Conservation (phyloP, 2,329 filamentous ascomycete species). For the Ophiostoma populinum region DNA sequence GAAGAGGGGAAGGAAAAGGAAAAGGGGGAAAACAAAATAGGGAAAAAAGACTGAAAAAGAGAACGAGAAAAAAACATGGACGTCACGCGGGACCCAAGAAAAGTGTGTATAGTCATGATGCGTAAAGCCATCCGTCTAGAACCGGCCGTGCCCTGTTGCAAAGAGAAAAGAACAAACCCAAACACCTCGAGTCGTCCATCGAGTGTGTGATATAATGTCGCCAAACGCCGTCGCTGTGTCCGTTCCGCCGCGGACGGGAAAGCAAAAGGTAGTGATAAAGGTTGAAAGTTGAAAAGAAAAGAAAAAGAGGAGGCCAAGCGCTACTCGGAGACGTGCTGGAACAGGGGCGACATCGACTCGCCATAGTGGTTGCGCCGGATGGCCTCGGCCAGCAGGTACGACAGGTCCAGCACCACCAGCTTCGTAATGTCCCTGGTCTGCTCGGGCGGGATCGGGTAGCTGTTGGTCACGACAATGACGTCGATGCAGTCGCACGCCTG, state of each 20-base stretch:
- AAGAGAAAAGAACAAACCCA: slow-evolving; percentile 3
- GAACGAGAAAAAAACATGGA: slow-evolving; percentile 1
- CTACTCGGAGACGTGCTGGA: slow-evolving; percentile 46
- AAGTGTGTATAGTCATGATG: slow-evolving; percentile 5
- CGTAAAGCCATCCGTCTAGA: slow-evolving; percentile 1
- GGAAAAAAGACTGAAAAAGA: not conserved
- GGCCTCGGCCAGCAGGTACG: slow-evolving; percentile 73
- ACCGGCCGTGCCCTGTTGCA: not conserved
- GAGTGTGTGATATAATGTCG: not conserved
- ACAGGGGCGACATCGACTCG: slow-evolving; percentile 57
- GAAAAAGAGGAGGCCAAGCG: not conserved
- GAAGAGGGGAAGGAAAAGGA: not conserved
- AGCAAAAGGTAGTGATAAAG: not conserved
- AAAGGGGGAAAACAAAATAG: not conserved
- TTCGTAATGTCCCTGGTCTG: slow-evolving; percentile 58
- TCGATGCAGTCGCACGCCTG: slow-evolving; percentile 88
- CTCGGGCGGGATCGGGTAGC: slow-evolving; percentile 74
- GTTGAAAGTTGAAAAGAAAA: not conserved
- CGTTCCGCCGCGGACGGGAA: not conserved
- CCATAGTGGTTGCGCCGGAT: slow-evolving; percentile 95
- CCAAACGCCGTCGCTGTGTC: slow-evolving; percentile 7
- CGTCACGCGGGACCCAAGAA: too few relatives aligned
- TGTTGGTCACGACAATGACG: slow-evolving; percentile 88
- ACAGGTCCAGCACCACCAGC: slow-evolving; percentile 77
- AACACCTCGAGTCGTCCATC: not conserved